Evolutionary conservation across 1,284 basidiomycete genomes (phyloP).

Genomic region (Phlebopus sp.): DNA sequence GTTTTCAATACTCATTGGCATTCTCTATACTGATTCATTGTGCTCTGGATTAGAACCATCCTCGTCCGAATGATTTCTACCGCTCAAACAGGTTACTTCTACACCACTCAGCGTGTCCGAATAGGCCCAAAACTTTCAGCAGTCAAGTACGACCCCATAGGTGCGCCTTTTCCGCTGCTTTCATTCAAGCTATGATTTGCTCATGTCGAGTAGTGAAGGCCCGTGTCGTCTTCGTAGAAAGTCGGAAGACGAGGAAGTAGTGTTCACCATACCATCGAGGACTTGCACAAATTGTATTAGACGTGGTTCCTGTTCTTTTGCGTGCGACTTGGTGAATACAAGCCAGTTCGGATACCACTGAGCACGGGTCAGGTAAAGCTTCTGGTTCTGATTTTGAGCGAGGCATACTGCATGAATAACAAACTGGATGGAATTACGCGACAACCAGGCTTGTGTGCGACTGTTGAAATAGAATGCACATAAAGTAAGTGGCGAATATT

Average conservation of each 20-base stretch:
- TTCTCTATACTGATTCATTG: neutral
- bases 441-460: too few relatives aligned
- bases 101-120: conserved; percentile 75
- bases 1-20: conserved; percentile 13
- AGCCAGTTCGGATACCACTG: too few relatives aligned
- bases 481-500: too few relatives aligned
- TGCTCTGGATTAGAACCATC: conserved; percentile 55
- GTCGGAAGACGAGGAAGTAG: conserved; percentile 64
- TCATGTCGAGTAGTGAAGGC: conserved; percentile 51
- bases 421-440: too few relatives aligned
- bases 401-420: too few relatives aligned
- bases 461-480: too few relatives aligned
- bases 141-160: conserved; percentile 87
- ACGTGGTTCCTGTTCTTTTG: too few relatives aligned
- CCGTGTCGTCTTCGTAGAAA: conserved; percentile 77
- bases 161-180: conserved; percentile 43
- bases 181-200: neutral
- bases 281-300: too few relatives aligned
- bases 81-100: conserved; percentile 88
- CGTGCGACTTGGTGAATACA: too few relatives aligned
- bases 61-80: conserved; percentile 86
- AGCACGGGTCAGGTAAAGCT: too few relatives aligned
- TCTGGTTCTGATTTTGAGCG: too few relatives aligned
- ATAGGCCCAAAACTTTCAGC: conserved; percentile 71
- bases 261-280: neutral